Base-by-base conservation (phyloP, 805 yeast species). In the Ogataea ganodermae region DNA sequence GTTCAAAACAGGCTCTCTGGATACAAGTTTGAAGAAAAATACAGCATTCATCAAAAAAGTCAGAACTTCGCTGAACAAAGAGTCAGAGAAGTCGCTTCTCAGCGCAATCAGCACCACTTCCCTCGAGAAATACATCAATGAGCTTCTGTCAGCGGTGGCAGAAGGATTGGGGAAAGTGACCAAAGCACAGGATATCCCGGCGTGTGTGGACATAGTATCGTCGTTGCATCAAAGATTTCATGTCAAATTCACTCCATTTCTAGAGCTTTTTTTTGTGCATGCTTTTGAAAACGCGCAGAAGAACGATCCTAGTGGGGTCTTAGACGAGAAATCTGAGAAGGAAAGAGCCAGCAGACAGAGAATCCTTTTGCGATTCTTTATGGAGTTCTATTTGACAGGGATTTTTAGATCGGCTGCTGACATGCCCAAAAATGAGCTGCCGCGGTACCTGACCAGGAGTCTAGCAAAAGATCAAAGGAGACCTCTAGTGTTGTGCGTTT, bases 1-100 rank as follows among this genome's bases (percentile, higher is more conserved):
- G n/a, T 60, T 61, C 43, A 58, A 59, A n/a, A 35, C 59, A 33
- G 58, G 55, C 33, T 37, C 61, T 33, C 63, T 82, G 8, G 96
- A 90, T 61, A 72, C 95, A 0, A 84, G 91, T 47, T 70, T 90
- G 54, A 90, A 90, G 71, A 87, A 84, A 63, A 88, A 91, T 61
- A 80, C 89, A 3, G 85, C 89, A 0, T 86, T 88, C 59, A 82
- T 89, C 42, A 86, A 83, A 61, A 85, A 84, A 56, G 61, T 90
- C 43, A 76, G 83, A 52, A 71, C 76, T 2, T 72, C 83, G 2
- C 64, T 89, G 20, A 76, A 70, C 31, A 74, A 73, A 32, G 91
- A 84, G 6, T 74, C 74, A 32, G 65, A 65, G 46, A 59, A 56
- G 35, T 61, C 74, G 6, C 65, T 86, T 1, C 49, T 88, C 31